These are phyloP conservation scores for Galerina marginata DNA, from an alignment of 768 basidiomycete species.

Conservation along the genomic window DNA sequence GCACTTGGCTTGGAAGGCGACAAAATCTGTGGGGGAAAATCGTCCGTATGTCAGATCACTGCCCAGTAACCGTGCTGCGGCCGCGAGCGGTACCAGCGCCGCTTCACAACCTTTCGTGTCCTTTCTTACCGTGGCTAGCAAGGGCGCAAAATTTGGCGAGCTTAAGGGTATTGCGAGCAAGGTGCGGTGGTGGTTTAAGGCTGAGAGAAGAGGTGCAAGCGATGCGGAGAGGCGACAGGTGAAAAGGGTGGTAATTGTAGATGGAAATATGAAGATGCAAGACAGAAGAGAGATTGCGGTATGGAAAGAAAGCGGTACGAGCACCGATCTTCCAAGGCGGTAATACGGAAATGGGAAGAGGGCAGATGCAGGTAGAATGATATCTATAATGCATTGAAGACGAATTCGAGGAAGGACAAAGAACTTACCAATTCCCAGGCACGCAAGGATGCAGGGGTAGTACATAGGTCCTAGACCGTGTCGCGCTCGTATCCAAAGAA, in stretches of 20 bases:
- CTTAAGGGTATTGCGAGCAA: conserved; percentile 53
- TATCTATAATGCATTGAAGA: conserved; percentile 45
- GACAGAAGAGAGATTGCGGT: conserved; percentile 57
- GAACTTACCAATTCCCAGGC: conserved; percentile 59
- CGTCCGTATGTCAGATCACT: conserved; percentile 66
- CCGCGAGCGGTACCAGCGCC: conserved; percentile 55
- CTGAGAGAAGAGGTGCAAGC: conserved; percentile 50
- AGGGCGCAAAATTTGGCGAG: conserved; percentile 41
- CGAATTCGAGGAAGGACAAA: background rate
- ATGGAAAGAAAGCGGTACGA: conserved; percentile 66
- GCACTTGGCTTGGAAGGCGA: conserved; percentile 51
- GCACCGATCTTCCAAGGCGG: conserved; percentile 54
- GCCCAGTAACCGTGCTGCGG: conserved; percentile 55
- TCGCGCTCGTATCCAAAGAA: conserved; percentile 66
- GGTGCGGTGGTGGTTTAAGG: conserved; percentile 51
- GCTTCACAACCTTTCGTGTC: conserved; percentile 49
- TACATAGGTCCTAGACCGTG: conserved; percentile 68
- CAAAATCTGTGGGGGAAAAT: conserved; percentile 63
- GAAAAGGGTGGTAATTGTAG: conserved; percentile 65
- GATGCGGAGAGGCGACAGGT: conserved; percentile 52
- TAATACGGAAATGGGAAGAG: conserved; percentile 75
- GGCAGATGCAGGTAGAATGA: conserved; percentile 59
- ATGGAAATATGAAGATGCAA: conserved; percentile 66
- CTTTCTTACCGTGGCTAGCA: conserved; percentile 34
- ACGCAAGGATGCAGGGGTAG: conserved; percentile 60